Base-by-base conservation (phyloP, 2,329 filamentous ascomycete genomes). In the Monosporascus sp. region DNA sequence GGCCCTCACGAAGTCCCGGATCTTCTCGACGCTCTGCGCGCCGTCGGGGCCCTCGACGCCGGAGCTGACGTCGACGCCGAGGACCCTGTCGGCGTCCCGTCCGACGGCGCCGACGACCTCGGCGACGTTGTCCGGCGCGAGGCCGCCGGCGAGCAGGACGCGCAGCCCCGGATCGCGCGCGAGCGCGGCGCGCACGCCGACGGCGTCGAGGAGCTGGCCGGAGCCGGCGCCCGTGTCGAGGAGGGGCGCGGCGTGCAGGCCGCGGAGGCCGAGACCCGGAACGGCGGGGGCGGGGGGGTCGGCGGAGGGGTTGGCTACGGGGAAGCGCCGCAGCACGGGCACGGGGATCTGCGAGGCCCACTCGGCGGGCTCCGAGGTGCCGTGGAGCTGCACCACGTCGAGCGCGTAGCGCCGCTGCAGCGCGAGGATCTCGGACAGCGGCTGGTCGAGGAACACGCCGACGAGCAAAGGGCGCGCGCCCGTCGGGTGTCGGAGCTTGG, bases 391-490 rank as follows among this genome's bases (percentile, higher is more conserved):
- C 7, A 99, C 90, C 51, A 96, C 75, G 67, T 99, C 94, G 44
- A 99, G 82, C 46, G 81, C 78, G 59, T 96, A 85, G 14, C 85
- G 77, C 59, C 83, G 83, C 63, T 95, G 89, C 68, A 93, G 84
- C 58, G 86, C 81, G 49, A 97, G 77, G 7, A 99, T 79, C 62
- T 96, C 91, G 37, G 84, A 82, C 9, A 99, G 77, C 1, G 93
- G 84, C 66, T 97, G 93, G 69, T 97, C 89, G 64, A 90, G 87
- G 75, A 99, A 99, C 2, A 99, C 93, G 53, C 94, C 94, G 5
- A 96, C 94, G 1, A 99, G 79, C 3, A 94, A 79, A 1, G 93
- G 86, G 9, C 88, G 73, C 16, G 82, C 66, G 68, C 76, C 58
- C 34, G 51, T 56, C 16, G 49, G 52, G 0, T 59, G 67, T 67